Base-by-base conservation (phyloP, 495 filamentous ascomycete genomes). In the Mytilinidion resinicola region DNA sequence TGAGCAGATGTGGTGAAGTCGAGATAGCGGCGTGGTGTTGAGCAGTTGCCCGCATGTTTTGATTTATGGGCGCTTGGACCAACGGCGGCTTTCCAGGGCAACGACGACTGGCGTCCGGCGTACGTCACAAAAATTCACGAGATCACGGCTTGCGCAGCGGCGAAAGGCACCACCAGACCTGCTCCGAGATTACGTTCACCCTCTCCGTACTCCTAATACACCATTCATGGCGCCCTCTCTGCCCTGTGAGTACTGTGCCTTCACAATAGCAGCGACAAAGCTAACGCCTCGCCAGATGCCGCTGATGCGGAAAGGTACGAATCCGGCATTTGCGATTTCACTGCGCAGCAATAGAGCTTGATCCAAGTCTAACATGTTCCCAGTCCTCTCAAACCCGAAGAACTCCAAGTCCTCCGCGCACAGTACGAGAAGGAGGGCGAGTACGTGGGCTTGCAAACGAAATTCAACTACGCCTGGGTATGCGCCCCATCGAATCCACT, bases 381-480 rank as follows among this genome's bases (percentile, higher is more conserved):
- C 64, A 96, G 90, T 63, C 87, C 93, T 61, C 79, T 98, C 57
- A 92, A 90, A 70, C 82, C 88, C 8, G 86, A 86, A 17, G 93
- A 98, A 70, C 85, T 98, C 53, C 82, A 90, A 69, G 92, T 97
- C 49, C 78, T 98, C 19, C 88, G 91, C 55, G 77, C 87, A 53
- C 93, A 97, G 73, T 98, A 91, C 72, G 90, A 96, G 69, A 91
- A 92, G 72, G 93, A 98, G 72, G 93, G 92, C 57, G 86, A 91
- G 64, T 96, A 92, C 74, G 95, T 96, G 14, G 90, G 91, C 46
- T 83, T 98, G 30, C 93, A 98, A 72, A 98, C 93, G 46, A 97
- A 96, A 72, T 98, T 98, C 82, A 98, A 98, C 82, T 97, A 89
- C 71, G 92, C 95, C 67, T 98, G 93, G 93, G 90, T 95, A 77